These are phyloP conservation scores for Rauvolfia tetraphylla DNA, from an alignment of 257 asterid genomes.

Conservation along the genomic window DNA sequence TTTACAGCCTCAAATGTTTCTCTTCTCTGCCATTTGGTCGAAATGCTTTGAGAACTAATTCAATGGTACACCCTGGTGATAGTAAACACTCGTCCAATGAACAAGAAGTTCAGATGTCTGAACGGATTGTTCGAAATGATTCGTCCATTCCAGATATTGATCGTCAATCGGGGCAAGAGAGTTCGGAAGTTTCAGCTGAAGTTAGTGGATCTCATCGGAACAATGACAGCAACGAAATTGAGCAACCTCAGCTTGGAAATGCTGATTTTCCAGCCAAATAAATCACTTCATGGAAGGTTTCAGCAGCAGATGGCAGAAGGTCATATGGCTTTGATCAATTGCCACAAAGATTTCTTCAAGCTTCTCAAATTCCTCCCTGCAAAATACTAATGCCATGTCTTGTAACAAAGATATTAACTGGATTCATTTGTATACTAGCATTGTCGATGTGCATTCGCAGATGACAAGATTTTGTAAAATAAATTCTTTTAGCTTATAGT, in stretches of 20 bases:
- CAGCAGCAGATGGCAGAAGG: not conserved
- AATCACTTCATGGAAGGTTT: not conserved
- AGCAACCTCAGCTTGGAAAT: not conserved
- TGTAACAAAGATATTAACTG: too few species aligned
- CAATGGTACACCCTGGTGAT: not conserved
- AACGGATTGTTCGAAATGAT: not conserved
- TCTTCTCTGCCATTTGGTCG: conserved; percentile 6
- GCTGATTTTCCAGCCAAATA: not conserved
- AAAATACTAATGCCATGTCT: too few species aligned
- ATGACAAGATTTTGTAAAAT: too few species aligned
- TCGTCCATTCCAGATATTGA: not conserved
- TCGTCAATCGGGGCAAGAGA: not conserved
- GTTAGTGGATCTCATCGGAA: not conserved
- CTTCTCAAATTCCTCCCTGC: too few species aligned
- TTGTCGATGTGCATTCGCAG: too few species aligned
- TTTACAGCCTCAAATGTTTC: conserved; percentile 4
- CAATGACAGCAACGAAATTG: not conserved
- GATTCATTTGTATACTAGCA: too few species aligned
- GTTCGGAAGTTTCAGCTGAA: not conserved
- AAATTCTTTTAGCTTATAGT: too few species aligned
- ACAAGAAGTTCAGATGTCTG: not conserved
- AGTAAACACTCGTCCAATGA: not conserved
- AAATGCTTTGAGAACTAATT: not conserved
- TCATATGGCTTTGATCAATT: too few species aligned
- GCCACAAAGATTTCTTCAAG: too few species aligned